Evolutionary conservation across 2,329 filamentous ascomycete species (phyloP).

Genomic region (Arthroderma sp.): DNA sequence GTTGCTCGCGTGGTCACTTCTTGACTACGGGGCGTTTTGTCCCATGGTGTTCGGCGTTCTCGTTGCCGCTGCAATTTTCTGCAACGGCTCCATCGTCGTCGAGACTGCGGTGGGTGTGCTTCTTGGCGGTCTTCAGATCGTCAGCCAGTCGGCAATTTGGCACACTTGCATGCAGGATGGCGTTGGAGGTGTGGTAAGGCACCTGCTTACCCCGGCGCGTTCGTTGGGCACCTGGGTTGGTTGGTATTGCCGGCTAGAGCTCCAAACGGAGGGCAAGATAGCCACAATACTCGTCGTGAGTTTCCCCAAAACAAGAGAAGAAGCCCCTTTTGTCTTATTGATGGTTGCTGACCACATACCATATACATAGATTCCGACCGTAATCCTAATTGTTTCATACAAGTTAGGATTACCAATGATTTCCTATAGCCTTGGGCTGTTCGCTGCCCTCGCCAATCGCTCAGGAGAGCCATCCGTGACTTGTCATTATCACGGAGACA

Average conservation of each 20-base stretch:
- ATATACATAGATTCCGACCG: neutral
- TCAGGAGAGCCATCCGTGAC: neutral
- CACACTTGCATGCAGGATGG: constrained; percentile 1
- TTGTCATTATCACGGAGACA: constrained; percentile 1
- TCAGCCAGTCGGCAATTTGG: constrained; percentile 1
- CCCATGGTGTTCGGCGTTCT: constrained; percentile 4
- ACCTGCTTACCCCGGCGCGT: neutral
- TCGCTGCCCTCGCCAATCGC: constrained; percentile 2
- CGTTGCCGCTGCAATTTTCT: constrained; percentile 1
- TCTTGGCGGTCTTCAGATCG: neutral
- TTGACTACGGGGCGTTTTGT: constrained; percentile 5
- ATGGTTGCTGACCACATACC: neutral
- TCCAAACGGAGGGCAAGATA: no score
- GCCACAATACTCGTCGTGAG: no score
- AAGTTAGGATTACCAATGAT: constrained; percentile 2
- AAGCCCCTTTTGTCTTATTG: no score
- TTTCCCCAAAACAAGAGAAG: no score
- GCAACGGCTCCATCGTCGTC: neutral
- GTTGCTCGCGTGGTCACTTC: neutral
- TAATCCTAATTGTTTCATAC: neutral
- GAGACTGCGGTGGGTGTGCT: neutral
- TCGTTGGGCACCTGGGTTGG: no score
- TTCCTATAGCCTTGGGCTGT: constrained; percentile 5
- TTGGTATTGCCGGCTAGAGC: no score
- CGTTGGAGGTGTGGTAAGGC: constrained; percentile 2